Base-by-base conservation (phyloP, 257 asterid species). In the Solanum lycopersicoides region DNA sequence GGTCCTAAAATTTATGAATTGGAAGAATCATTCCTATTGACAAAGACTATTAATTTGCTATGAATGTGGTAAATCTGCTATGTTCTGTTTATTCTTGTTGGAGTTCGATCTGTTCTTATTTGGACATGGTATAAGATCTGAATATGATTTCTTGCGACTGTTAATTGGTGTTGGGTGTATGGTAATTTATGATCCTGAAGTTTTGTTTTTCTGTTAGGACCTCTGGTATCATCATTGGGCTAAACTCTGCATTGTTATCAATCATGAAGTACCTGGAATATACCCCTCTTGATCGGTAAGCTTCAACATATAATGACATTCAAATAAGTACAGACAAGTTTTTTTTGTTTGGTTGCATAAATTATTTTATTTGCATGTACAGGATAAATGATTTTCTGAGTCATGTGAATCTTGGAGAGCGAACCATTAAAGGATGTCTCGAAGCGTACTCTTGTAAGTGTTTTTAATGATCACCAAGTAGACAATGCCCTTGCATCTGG, bases 371-470 rank as follows among this genome's bases (percentile, higher is more conserved):
- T 35, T 89, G 35, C 82, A 39, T 74, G 80, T 85, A 59, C 92
- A 97, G 98, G 82, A 93, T 97, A 60, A 95, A 96, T 91, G 94
- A 93, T 84, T 97, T 97, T 90, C 89, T 97, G 92, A 94, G 93
- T 88, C 92, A 91, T 65, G 92, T 97, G 89, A 92, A 95, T 92
- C 98, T 97, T 89, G 99, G 99, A 88, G 98, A 94, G 82, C 97
- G 98, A 30, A 93, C 98, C 21, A 93, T 97, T 87, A 93, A 88
- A 92, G 99, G 98, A 72, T 93, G 95, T 91, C 91, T 97, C 14
- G 99, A 97, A 89, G 98, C 99, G 42, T 97, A 95, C 92, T 97
- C 99, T 73, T 97, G 99, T 97, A 92, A 91, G 99, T 92, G 85
- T 41, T 71, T 83, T 86, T 72, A 87, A 39, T 60, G 77, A 30